Conservation (phyloP, 1,284 basidiomycete genomes). For the Cystobasidium slooffiae region DNA sequence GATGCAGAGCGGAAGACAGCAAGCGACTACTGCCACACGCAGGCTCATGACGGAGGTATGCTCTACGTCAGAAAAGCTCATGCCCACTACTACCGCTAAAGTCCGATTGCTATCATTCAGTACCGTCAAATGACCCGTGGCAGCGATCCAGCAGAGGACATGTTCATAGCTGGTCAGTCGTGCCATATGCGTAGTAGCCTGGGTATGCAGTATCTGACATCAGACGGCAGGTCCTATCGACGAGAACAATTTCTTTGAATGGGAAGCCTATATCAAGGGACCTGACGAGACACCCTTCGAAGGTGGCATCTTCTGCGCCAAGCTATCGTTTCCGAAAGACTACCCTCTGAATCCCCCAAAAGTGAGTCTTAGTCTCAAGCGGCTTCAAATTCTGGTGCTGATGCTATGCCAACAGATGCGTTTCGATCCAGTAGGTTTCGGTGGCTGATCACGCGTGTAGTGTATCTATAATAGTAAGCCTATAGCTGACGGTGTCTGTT, state of each 20-base stretch:
- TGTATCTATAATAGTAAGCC: neutral
- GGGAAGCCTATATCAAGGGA: conserved; percentile 96
- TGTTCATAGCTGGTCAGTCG: conserved; percentile 47
- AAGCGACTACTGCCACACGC: conserved; percentile 47
- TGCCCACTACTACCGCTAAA: neutral
- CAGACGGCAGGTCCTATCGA: conserved; percentile 73
- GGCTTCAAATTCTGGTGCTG: neutral
- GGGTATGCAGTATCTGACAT: neutral
- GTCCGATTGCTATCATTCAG: conserved; percentile 55
- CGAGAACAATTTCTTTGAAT: conserved; percentile 95
- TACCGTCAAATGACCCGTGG: conserved; percentile 77
- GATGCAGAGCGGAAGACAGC: conserved; percentile 30
- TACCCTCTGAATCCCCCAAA: conserved; percentile 96
- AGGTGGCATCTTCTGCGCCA: conserved; percentile 93
- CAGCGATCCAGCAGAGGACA: conserved; percentile 60
- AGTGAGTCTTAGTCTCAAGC: conserved; percentile 40
- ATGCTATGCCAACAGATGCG: conserved; percentile 35
- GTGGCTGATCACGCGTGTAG: neutral
- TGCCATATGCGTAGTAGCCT: conserved; percentile 22
- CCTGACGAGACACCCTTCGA: conserved; percentile 98
- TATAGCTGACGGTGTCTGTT: neutral
- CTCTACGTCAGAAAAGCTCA: neutral
- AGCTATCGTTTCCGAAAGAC: conserved; percentile 86
- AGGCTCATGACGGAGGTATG: conserved; percentile 52
- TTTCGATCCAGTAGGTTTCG: conserved; percentile 44